These are phyloP conservation scores for Myrica gale DNA, from an alignment of 306 rosid species.

Conservation along the genomic window DNA sequence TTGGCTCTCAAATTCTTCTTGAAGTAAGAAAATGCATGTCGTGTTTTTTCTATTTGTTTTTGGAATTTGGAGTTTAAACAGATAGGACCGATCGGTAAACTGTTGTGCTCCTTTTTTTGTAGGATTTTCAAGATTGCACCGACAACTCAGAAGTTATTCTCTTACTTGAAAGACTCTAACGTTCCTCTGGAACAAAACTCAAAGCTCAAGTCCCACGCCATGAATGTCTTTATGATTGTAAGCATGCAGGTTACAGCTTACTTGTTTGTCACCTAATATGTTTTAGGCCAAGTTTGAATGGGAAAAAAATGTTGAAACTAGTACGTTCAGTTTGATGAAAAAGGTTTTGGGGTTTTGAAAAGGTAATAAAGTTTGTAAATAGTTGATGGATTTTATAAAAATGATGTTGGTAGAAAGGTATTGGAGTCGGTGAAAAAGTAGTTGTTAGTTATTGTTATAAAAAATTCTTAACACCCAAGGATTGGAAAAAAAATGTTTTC, in stretches of 20 bases:
- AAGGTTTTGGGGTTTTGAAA: too few species aligned
- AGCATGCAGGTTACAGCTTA: background rate
- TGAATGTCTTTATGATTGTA: slow-evolving; percentile 75
- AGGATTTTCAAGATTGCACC: slow-evolving; percentile 90
- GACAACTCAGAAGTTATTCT: slow-evolving; percentile 65
- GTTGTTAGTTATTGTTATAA: too few species aligned
- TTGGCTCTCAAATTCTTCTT: slow-evolving; percentile 65
- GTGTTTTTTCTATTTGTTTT: background rate
- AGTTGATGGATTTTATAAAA: too few species aligned
- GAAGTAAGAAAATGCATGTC: slow-evolving; percentile 42
- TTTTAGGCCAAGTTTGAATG: background rate
- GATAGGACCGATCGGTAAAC: background rate
- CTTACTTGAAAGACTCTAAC: slow-evolving; percentile 67
- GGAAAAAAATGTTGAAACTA: too few species aligned
- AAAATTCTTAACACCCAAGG: too few species aligned
- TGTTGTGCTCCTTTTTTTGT: too few species aligned
- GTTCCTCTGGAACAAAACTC: slow-evolving; percentile 78
- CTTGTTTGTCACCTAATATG: too few species aligned
- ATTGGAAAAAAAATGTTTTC: too few species aligned
- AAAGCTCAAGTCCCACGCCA: slow-evolving; percentile 84
- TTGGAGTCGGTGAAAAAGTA: too few species aligned
- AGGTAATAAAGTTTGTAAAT: too few species aligned
- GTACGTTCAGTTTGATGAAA: too few species aligned
- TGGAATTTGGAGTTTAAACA: background rate
- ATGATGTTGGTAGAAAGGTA: too few species aligned